These are phyloP conservation scores for Colletotrichum cordylinicola DNA, from an alignment of 2,329 filamentous ascomycete species.

Conservation along the genomic window DNA sequence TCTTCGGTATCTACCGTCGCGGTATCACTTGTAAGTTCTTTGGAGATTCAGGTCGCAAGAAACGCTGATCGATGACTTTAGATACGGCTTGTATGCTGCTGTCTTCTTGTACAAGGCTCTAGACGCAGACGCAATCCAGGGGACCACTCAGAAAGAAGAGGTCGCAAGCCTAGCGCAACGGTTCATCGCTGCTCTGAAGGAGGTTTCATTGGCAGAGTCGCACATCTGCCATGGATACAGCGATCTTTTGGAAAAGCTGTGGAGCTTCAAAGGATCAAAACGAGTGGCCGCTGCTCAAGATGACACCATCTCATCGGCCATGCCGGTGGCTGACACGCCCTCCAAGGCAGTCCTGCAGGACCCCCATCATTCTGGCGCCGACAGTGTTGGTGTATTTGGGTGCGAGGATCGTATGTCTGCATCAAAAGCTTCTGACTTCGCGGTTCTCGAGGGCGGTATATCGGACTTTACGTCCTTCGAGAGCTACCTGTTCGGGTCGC, in stretches of 20 bases:
- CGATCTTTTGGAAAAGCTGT: neutral
- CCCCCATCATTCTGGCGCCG: neutral
- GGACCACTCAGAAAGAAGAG: neutral
- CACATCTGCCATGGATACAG: neutral
- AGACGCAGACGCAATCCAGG: neutral
- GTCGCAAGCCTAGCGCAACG: neutral
- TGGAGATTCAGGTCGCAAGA: no score
- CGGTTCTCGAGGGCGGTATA: neutral
- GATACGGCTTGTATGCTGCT: neutral
- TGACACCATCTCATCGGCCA: accelerated
- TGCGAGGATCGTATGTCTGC: neutral
- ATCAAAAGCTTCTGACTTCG: accelerated
- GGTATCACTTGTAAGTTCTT: neutral
- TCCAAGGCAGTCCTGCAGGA: neutral
- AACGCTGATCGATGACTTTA: accelerated
- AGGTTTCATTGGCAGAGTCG: neutral
- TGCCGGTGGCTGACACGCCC: accelerated
- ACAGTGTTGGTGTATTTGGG: neutral
- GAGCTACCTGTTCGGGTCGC: neutral
- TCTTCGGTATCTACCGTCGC: neutral
- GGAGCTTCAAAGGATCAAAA: neutral
- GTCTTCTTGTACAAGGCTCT: neutral
- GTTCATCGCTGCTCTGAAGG: neutral
- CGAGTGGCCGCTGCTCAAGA: neutral
- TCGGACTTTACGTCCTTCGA: neutral